Evolutionary conservation across 345 rosid species (phyloP), one percentile per base, ranked within the genome.

Genomic region (Arabis hirsuta): DNA sequence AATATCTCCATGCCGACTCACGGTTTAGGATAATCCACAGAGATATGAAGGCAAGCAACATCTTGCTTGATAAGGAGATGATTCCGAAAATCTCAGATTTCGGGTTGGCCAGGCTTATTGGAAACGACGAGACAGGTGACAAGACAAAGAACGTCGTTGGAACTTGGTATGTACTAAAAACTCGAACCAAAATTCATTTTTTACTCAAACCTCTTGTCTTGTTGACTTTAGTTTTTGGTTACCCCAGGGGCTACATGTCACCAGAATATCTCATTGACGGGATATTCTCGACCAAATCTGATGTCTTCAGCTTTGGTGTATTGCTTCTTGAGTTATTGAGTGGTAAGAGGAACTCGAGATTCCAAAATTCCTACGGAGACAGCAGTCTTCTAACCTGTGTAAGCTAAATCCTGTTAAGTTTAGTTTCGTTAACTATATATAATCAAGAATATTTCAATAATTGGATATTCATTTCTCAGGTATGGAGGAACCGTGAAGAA

Each of bases 1-100:
- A 3, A 14, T 55, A 55, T n/a, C 60, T 55, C 9, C 60, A 55
- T 12, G 22, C 14, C 5, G 60, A 55, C 29, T 55, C 60, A 6
- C 27, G 12, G 29, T 31, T 54, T 12, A 54, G 20, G 20, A 54
- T 54, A 4, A 29, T 54, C 19, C 58, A 54, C 38, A 31, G 58
- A 27, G 58, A 54, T 8, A 26, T 54, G 58, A 54, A 54, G 13
- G 58, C 36, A 13, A 29, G 58, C 38, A 54, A 54, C 19, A 54
- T 54, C 12, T 54, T 54, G 39, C 39, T 54, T 29, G 59, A 54
- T 31, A 29, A 29, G n/a, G 59, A 54, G 3, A 54, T 54, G 59
- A 13, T 29, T 14, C 42, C 42, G 7, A 55, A 29, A 1, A 55
- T 55, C 4, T 13, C 60, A 6, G 60, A 55, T 55, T 55, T 55